Conservation (phyloP, 768 basidiomycete species). For the Sistotremastrum niveocremeum region DNA sequence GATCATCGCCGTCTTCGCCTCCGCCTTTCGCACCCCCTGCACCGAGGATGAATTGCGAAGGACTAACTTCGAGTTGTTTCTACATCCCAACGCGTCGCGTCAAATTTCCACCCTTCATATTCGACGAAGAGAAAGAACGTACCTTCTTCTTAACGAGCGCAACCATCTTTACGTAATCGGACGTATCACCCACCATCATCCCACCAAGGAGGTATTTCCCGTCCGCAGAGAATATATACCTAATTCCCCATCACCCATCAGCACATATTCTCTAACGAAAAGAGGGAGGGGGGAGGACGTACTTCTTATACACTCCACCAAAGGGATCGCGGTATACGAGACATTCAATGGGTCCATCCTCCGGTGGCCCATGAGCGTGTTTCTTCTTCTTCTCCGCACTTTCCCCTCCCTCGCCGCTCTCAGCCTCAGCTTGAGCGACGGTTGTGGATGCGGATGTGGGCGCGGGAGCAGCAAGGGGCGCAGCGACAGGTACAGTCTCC, state of each 20-base stretch:
- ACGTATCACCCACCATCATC: constrained; percentile 68
- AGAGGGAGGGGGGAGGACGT: constrained; percentile 2
- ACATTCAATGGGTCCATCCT: constrained; percentile 36
- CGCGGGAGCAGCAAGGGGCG: constrained; percentile 2
- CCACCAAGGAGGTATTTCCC: constrained; percentile 63
- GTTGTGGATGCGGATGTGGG: not conserved
- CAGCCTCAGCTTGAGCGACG: no score
- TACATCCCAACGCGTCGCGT: constrained; percentile 9
- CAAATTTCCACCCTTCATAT: not conserved
- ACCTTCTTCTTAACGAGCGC: constrained; percentile 58
- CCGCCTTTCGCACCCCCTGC: constrained; percentile 24
- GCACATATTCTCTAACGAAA: not conserved
- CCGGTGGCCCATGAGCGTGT: constrained; percentile 12
- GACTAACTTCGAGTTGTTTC: constrained; percentile 54
- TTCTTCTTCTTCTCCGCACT: constrained; percentile 16
- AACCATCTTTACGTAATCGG: constrained; percentile 57
- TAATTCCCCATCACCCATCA: constrained; percentile 3
- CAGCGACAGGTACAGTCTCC: no score
- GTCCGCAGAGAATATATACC: constrained; percentile 56
- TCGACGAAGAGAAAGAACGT: constrained; percentile 2
- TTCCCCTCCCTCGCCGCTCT: no score
- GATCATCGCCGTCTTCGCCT: constrained; percentile 47
- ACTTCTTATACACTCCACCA: constrained; percentile 57
- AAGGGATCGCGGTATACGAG: constrained; percentile 64
- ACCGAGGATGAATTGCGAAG: constrained; percentile 55